Base-by-base conservation (phyloP, 176 grass and related monocot species). In the Triticum turgidum region DNA sequence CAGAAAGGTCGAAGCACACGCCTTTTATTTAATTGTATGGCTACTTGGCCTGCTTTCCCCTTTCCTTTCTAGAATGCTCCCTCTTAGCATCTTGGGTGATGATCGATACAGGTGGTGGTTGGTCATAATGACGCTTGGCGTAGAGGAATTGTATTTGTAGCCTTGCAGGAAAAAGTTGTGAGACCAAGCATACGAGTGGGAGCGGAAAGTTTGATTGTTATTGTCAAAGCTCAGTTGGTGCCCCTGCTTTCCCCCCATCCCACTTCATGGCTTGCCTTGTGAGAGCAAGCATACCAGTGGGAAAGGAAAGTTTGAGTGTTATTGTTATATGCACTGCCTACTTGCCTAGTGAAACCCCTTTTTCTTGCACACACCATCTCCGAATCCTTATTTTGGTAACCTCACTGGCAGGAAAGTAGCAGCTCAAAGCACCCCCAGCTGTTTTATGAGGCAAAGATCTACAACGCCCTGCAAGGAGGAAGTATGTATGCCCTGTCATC, bases 371-470 rank as follows among this genome's bases (percentile, higher is more conserved):
- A 76, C 44, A 18, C 22, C 18, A 27, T 29, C 3, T 51, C 42
- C 6, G 10, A 5, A 78, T 63, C 11, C 44, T 90, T 29, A 87
- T 59, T 82, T 25, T 78, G 65, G 3, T 24, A 69, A 78, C 65
- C 69, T 71, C 18, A 7, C 17, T 81, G 15, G 20, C 83, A 95
- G 93, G 93, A 95, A 79, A 92, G 89, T 77, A 80, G 84, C 65
- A 89, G 59, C 9, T 83, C 91, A 9, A 95, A 95, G 24, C 93
- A 95, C 65, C 91, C 93, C 17, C 93, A 95, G 78, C 69, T 95
- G 73, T 86, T 95, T 82, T 95, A 95, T 3, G 93, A 95, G 84
- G 93, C 93, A 17, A 95, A 95, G 73, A 79, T 95, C 80, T 95
- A 95, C 85, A 92, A 80, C 18, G 29, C 83, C 7, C 89, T 95